phyloP scores from a whole-genome alignment of 768 basidiomycete genomes.

The Zangia roseola region DNA sequence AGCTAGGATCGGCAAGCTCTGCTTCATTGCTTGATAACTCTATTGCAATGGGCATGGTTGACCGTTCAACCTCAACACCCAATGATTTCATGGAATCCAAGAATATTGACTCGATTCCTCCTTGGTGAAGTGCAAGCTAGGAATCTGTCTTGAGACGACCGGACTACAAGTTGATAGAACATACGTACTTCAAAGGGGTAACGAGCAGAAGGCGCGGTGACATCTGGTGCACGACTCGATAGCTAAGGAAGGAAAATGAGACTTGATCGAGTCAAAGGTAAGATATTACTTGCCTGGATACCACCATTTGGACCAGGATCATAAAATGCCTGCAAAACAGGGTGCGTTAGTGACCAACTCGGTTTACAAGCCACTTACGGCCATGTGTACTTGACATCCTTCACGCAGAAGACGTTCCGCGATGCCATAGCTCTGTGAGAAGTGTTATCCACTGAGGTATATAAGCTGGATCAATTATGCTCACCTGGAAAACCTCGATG shows the following conservation, averaged over 20 bases:
- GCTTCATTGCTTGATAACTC: conserved; percentile 27
- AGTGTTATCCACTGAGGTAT: not conserved
- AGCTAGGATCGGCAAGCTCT: conserved; percentile 19
- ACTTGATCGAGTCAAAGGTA: not conserved
- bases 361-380: conserved; percentile 41
- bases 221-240: conserved; percentile 58
- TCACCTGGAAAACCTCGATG: conserved; percentile 46
- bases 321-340: conserved; percentile 61
- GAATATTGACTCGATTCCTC: conserved; percentile 34
- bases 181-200: conserved; percentile 65
- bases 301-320: conserved; percentile 61
- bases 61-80: conserved; percentile 35
- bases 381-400: conserved; percentile 64
- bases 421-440: conserved; percentile 67
- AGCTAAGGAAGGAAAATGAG: conserved; percentile 38
- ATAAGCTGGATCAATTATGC: not conserved
- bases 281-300: conserved; percentile 46
- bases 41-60: conserved; percentile 28
- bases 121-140: conserved; percentile 35
- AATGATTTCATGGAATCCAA: conserved; percentile 32
- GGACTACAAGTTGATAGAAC: not conserved
- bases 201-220: conserved; percentile 58
- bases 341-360: not conserved
- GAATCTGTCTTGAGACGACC: not conserved
- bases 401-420: conserved; percentile 58